phyloP scores from a whole-genome alignment of 2,329 filamentous ascomycete genomes.

The Albophoma yamanashiensis region DNA sequence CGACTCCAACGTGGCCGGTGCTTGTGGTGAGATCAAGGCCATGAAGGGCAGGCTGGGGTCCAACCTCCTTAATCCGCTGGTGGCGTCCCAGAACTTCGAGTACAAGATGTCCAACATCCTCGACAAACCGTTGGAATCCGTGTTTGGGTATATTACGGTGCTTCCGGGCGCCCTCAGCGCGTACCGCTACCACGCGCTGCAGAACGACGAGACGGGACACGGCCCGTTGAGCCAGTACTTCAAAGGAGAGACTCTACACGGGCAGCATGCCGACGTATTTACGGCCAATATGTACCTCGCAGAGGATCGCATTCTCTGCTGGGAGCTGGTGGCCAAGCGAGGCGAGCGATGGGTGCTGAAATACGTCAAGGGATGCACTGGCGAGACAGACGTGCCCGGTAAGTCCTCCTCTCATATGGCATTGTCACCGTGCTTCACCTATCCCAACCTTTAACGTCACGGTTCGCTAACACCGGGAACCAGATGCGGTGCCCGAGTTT shows the following conservation, averaged over 20 bases:
- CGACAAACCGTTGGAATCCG: slow-evolving; percentile 92
- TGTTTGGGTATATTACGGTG: slow-evolving; percentile 97
- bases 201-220: slow-evolving; percentile 93
- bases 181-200: slow-evolving; percentile 89
- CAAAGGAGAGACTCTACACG: slow-evolving; percentile 95
- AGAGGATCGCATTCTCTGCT: slow-evolving; percentile 82
- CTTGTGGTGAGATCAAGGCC: slow-evolving; percentile 94
- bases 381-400: slow-evolving; percentile 97
- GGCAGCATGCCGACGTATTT: slow-evolving; percentile 92
- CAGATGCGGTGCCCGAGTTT: slow-evolving; percentile 88
- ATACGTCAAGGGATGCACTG: slow-evolving; percentile 92
- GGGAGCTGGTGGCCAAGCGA: slow-evolving; percentile 92
- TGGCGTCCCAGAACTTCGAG: slow-evolving; percentile 97
- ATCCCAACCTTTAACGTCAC: not conserved
- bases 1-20: slow-evolving; percentile 93
- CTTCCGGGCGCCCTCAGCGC: slow-evolving; percentile 89
- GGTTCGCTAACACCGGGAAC: not conserved
- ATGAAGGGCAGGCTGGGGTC: slow-evolving; percentile 81
- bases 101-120: slow-evolving; percentile 99
- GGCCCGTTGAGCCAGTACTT: slow-evolving; percentile 97
- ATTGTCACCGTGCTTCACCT: not conserved
- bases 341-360: slow-evolving; percentile 95
- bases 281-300: slow-evolving; percentile 94
- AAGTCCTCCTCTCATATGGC: slow-evolving; percentile 24
- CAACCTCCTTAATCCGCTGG: slow-evolving; percentile 83